Evolutionary conservation across 805 yeast species (phyloP).

Genomic region (Saccharomycopsis capsularis): DNA sequence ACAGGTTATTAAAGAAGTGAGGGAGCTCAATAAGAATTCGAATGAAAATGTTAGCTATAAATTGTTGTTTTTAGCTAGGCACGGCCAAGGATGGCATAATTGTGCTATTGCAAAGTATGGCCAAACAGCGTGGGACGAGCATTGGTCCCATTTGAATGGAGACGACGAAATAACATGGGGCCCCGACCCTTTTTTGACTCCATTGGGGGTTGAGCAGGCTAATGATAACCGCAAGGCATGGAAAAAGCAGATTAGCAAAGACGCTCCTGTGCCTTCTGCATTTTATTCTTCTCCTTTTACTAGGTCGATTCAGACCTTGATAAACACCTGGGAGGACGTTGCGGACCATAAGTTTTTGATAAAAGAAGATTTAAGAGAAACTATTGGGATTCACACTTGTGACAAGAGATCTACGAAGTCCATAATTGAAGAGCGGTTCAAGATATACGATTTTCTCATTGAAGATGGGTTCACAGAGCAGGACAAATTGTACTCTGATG

Average conservation of each 20-base stretch:
- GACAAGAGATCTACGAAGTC: slow-evolving; percentile 43
- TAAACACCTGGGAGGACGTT: slow-evolving; percentile 42
- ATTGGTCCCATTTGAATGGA: slow-evolving; percentile 46
- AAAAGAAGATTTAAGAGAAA: slow-evolving; percentile 51
- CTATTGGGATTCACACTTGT: slow-evolving; percentile 53
- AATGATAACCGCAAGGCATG: slow-evolving; percentile 38
- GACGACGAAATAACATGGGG: slow-evolving; percentile 52
- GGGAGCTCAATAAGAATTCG: slow-evolving; percentile 30
- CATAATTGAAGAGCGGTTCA: slow-evolving; percentile 32
- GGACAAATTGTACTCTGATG: slow-evolving; percentile 37
- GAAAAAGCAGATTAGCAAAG: slow-evolving; percentile 33
- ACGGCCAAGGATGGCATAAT: slow-evolving; percentile 67
- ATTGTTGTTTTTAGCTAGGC: slow-evolving; percentile 50
- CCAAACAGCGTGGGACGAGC: slow-evolving; percentile 45
- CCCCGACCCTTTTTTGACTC: slow-evolving; percentile 56
- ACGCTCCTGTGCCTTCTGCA: slow-evolving; percentile 49
- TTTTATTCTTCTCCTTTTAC: slow-evolving; percentile 60
- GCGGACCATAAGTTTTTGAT: slow-evolving; percentile 17
- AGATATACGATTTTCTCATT: slow-evolving; percentile 32
- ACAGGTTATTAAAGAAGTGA: slow-evolving; percentile 27
- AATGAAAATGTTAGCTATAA: slow-evolving; percentile 34
- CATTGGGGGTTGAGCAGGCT: slow-evolving; percentile 52
- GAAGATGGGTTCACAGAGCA: slow-evolving; percentile 42
- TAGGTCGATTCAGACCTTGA: slow-evolving; percentile 51
- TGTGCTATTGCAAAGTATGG: slow-evolving; percentile 49